phyloP scores from a whole-genome alignment of 1,284 basidiomycete genomes.

The Ceratobasidium papillatum region DNA sequence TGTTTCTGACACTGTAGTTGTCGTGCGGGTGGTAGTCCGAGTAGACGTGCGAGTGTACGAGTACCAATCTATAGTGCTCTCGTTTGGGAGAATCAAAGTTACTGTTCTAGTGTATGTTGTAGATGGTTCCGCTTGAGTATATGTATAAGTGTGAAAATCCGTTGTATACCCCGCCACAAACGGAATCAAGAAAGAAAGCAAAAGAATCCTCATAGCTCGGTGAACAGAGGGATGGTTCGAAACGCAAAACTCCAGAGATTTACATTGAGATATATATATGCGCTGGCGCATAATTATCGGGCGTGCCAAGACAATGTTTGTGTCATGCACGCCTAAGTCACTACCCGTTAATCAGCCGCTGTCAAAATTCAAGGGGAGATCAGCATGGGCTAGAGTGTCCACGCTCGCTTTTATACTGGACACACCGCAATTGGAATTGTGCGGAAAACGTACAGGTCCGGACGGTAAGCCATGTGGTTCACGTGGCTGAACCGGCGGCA shows the following conservation, averaged over 20 bases:
- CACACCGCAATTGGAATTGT: not conserved
- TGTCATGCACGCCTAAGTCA: not conserved
- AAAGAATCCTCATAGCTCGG: not conserved
- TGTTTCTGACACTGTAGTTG: not conserved
- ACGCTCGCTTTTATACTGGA: not conserved
- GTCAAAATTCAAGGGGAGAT: not conserved
- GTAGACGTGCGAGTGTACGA: not conserved
- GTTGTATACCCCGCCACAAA: not conserved
- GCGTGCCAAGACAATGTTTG: not conserved
- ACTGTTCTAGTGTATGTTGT: not conserved
- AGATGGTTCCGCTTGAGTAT: not conserved
- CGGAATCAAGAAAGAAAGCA: not conserved
- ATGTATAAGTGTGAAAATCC: not conserved
- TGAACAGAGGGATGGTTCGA: not conserved
- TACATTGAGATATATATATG: not conserved
- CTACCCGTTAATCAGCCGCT: constrained; percentile 15
- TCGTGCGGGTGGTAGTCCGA: not conserved
- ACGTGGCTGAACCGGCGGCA: not conserved
- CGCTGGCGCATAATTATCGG: constrained; percentile 5
- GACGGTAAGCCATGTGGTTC: not conserved
- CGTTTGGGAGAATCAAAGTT: not conserved
- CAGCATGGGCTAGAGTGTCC: not conserved
- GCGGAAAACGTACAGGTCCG: too few species aligned
- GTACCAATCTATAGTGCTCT: not conserved
- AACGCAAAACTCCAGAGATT: not conserved